A percentile compares a stretch with the other conserved stretches of the same genome.
phyloP scores from a whole-genome alignment of 345 rosid genomes.

The Eucalyptus cladocalyx region DNA sequence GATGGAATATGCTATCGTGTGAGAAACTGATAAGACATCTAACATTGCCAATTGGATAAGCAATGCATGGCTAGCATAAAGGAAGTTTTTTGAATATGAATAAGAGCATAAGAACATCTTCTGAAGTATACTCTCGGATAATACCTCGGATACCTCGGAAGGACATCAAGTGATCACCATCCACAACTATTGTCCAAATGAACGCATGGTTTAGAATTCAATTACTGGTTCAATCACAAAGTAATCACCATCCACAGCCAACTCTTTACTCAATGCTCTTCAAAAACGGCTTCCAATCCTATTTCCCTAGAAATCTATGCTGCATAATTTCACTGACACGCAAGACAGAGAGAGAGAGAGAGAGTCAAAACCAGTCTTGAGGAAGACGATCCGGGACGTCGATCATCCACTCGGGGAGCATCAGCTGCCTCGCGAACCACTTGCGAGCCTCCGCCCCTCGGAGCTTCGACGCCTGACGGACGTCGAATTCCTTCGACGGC shows the following conservation, averaged over 20 bases:
- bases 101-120: not conserved
- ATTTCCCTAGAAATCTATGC: not conserved
- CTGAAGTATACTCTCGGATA: not conserved
- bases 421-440: conserved; percentile 82
- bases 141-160: not conserved
- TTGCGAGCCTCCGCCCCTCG: conserved; percentile 70
- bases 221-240: not conserved
- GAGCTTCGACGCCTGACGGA: conserved; percentile 58
- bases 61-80: not conserved
- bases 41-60: not conserved
- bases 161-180: not conserved
- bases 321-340: not conserved
- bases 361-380: conserved; percentile 47
- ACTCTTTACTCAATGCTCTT: not conserved
- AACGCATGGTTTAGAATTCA: not conserved
- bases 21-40: not conserved
- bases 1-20: not conserved
- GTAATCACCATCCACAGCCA: not conserved
- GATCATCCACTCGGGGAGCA: conserved; percentile 98
- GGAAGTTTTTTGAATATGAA: not conserved
- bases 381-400: conserved; percentile 69
- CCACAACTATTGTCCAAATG: not conserved
- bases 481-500: conserved; percentile 31
- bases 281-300: not conserved
- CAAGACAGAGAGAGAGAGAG: not conserved